Evolutionary conservation across 2,329 filamentous ascomycete genomes (phyloP).

Genomic region (Stachybotrys chlorohalonatus): DNA sequence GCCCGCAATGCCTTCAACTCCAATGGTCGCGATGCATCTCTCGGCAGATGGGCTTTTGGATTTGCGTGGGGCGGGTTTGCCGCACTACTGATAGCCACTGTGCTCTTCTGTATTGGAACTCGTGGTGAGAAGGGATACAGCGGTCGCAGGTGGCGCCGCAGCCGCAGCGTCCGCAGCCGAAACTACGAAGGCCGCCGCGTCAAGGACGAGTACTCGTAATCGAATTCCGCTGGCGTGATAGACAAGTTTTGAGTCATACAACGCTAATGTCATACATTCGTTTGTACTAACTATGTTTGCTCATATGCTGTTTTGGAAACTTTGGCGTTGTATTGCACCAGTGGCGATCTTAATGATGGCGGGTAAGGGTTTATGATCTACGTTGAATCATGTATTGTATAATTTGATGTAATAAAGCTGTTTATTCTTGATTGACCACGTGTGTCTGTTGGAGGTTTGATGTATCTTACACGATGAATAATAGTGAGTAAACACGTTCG

Average conservation of each 20-base stretch:
- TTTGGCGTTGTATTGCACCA: background rate
- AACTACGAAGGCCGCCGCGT: constrained; percentile 44
- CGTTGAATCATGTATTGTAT: background rate
- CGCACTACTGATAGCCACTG: constrained; percentile 53
- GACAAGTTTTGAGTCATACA: background rate
- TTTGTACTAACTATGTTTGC: background rate
- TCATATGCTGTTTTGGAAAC: background rate
- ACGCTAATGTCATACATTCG: background rate
- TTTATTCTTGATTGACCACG: no score
- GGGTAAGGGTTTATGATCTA: background rate
- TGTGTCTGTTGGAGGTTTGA: no score
- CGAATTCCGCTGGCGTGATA: background rate
- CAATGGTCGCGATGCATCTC: constrained; percentile 43
- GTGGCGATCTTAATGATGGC: background rate
- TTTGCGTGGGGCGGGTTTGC: constrained; percentile 69
- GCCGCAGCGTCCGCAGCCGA: constrained; percentile 26
- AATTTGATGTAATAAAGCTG: background rate
- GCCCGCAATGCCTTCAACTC: constrained; percentile 57
- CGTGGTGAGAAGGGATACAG: constrained; percentile 34
- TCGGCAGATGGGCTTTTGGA: constrained; percentile 63
- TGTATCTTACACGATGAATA: no score
- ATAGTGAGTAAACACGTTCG: no score
- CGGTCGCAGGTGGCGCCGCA: constrained; percentile 22
- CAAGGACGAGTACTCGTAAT: constrained; percentile 60
- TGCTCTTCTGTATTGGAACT: constrained; percentile 59